Evolutionary conservation across 2,329 filamentous ascomycete genomes (phyloP).

Genomic region (Colletotrichum gloeosporioides): DNA sequence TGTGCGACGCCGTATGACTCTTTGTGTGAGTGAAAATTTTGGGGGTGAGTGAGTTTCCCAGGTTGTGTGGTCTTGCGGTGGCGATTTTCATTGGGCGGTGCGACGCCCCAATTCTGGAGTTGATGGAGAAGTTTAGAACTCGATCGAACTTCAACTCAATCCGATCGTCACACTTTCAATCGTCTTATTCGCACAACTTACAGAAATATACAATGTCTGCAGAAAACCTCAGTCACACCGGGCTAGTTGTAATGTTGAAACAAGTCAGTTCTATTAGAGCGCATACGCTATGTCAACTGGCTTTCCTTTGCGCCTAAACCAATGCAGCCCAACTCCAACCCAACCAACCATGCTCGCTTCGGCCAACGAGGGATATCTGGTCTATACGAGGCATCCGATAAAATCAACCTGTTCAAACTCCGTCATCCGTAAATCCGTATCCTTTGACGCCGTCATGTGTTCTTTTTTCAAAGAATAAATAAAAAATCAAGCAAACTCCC

Average conservation of each 20-base stretch:
- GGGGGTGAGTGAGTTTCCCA: slow-evolving; percentile 1
- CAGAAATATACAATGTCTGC: neutral
- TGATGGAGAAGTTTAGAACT: slow-evolving; percentile 16
- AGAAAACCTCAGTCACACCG: neutral
- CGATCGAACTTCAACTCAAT: neutral
- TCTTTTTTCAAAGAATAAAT: neutral
- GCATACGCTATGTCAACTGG: neutral
- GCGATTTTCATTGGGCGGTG: slow-evolving; percentile 15
- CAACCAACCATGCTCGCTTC: neutral
- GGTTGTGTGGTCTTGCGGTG: neutral
- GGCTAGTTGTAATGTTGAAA: neutral
- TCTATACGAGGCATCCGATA: slow-evolving; percentile 1
- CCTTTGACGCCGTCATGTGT: neutral
- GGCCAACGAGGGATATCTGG: slow-evolving; percentile 5
- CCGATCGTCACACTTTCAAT: neutral
- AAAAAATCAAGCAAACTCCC: slow-evolving; percentile 1
- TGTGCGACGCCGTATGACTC: neutral
- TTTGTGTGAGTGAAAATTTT: neutral
- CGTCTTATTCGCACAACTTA: neutral
- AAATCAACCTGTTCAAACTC: neutral
- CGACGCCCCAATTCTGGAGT: slow-evolving; percentile 14
- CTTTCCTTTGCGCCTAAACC: neutral
- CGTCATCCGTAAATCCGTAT: neutral
- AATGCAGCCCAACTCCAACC: slow-evolving; percentile 2
- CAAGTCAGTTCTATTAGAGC: slow-evolving; percentile 13